phyloP scores from a whole-genome alignment of 2,329 filamentous ascomycete species.

The Paramyrothecium roridum region DNA sequence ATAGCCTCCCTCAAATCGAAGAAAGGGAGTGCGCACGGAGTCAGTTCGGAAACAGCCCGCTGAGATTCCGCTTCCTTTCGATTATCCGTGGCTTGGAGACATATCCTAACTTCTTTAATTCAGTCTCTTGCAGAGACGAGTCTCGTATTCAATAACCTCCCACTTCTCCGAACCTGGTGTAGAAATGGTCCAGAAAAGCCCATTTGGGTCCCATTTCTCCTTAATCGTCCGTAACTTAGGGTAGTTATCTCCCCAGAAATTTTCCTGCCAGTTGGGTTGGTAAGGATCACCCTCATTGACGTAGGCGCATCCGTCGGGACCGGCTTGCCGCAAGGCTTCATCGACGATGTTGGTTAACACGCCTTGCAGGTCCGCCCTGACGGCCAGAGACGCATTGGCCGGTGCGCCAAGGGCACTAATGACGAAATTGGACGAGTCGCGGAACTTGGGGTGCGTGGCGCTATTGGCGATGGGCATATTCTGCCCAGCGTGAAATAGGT shows the following conservation, averaged over 20 bases:
- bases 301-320: slow-evolving; percentile 36
- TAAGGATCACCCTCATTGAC: slow-evolving; percentile 37
- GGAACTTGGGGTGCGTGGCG: slow-evolving; percentile 35
- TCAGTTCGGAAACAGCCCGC: too few species aligned
- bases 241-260: slow-evolving; percentile 38
- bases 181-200: slow-evolving; percentile 38
- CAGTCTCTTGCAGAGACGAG: background rate
- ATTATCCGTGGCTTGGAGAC: too few species aligned
- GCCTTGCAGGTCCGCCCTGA: slow-evolving; percentile 37
- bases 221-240: slow-evolving; percentile 31
- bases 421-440: slow-evolving; percentile 28
- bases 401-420: slow-evolving; percentile 29
- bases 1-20: too few species aligned
- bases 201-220: slow-evolving; percentile 37
- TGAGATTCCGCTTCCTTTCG: too few species aligned
- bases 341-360: slow-evolving; percentile 33
- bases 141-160: slow-evolving; percentile 12
- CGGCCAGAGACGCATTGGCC: slow-evolving; percentile 35
- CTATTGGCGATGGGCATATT: slow-evolving; percentile 30
- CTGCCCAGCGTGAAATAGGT: slow-evolving; percentile 34
- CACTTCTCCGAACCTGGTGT: slow-evolving; percentile 43
- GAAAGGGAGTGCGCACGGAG: too few species aligned
- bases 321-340: slow-evolving; percentile 30
- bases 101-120: too few species aligned
- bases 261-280: slow-evolving; percentile 30